Conservation (phyloP, 805 yeast species). For the Metschnikowia koreensis region DNA sequence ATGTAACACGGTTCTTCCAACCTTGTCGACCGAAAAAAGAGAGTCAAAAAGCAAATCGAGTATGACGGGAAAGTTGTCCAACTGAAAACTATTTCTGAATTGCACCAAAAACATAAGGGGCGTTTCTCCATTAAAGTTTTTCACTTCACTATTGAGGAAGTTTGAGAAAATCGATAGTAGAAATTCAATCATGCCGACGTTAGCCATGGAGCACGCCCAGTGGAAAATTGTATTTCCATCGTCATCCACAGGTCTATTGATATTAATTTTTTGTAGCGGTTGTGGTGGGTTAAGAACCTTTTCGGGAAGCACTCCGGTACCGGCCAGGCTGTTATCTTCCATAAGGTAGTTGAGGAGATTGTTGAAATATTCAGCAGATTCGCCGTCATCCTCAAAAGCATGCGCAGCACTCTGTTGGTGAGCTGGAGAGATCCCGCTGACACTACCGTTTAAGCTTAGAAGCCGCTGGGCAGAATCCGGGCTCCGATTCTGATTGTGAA, state of each 20-base stretch:
- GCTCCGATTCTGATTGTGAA: slow-evolving; percentile 1
- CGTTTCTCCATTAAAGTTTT: slow-evolving; percentile 85
- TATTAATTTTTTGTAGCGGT: slow-evolving; percentile 51
- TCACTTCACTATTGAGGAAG: slow-evolving; percentile 66
- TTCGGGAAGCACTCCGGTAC: slow-evolving; percentile 26
- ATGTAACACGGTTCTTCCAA: slow-evolving; percentile 42
- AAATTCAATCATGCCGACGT: slow-evolving; percentile 62
- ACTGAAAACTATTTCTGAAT: slow-evolving; percentile 39
- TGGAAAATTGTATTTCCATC: slow-evolving; percentile 92
- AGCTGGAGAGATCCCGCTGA: slow-evolving; percentile 29
- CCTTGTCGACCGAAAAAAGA: slow-evolving; percentile 35
- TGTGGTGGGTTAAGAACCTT: slow-evolving; percentile 56
- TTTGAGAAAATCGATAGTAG: slow-evolving; percentile 58
- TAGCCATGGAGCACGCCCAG: slow-evolving; percentile 93
- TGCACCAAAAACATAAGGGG: slow-evolving; percentile 55
- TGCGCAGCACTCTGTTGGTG: slow-evolving; percentile 1
- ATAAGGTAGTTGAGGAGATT: slow-evolving; percentile 51
- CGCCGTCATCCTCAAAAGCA: slow-evolving; percentile 8
- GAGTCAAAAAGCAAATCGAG: slow-evolving; percentile 37
- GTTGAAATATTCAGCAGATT: slow-evolving; percentile 37
- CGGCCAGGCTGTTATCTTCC: slow-evolving; percentile 37
- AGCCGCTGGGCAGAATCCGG: slow-evolving; percentile 17
- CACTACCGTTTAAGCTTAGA: slow-evolving; percentile 29
- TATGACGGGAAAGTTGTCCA: slow-evolving; percentile 36
- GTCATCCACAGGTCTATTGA: slow-evolving; percentile 89